These are phyloP conservation scores for Cubamyces lactineus DNA, from an alignment of 768 basidiomycete species.

Conservation along the genomic window DNA sequence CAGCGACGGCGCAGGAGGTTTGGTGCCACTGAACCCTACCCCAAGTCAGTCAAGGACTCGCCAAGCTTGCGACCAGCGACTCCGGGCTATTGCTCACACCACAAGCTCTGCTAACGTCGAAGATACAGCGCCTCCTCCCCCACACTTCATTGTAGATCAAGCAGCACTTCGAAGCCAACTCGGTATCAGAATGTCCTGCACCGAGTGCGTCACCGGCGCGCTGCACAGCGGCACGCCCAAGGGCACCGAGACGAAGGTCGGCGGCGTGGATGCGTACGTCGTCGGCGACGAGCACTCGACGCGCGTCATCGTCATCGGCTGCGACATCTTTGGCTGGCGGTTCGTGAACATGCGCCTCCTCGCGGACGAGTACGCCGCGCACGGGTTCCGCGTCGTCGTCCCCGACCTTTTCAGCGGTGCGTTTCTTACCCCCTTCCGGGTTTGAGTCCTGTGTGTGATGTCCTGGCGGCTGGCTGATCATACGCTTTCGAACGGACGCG, in stretches of 20 bases:
- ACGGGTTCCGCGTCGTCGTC: conserved; percentile 24
- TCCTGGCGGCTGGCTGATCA: too few species aligned
- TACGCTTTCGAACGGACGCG: neutral
- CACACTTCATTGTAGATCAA: too few species aligned
- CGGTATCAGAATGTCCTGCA: conserved; percentile 19
- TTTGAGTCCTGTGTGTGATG: too few species aligned
- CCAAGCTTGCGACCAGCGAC: too few species aligned
- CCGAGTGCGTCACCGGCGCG: conserved; percentile 24
- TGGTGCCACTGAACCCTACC: too few species aligned
- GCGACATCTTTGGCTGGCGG: conserved; percentile 28
- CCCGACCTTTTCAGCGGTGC: conserved; percentile 29
- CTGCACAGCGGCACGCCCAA: conserved; percentile 24
- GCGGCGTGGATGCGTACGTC: conserved; percentile 23
- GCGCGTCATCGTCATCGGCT: conserved; percentile 26
- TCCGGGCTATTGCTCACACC: too few species aligned
- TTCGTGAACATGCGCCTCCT: conserved; percentile 28
- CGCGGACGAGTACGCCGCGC: conserved; percentile 29
- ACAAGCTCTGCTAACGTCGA: too few species aligned
- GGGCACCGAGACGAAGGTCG: conserved; percentile 26
- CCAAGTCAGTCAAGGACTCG: too few species aligned
- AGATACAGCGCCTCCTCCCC: too few species aligned
- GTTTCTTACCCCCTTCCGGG: neutral
- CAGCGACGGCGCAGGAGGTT: too few species aligned
- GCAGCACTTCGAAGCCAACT: too few species aligned
- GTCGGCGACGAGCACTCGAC: conserved; percentile 19